Evolutionary conservation across 1,139 yeast species (phyloP).

Genomic region (Fermentozyma sake): DNA sequence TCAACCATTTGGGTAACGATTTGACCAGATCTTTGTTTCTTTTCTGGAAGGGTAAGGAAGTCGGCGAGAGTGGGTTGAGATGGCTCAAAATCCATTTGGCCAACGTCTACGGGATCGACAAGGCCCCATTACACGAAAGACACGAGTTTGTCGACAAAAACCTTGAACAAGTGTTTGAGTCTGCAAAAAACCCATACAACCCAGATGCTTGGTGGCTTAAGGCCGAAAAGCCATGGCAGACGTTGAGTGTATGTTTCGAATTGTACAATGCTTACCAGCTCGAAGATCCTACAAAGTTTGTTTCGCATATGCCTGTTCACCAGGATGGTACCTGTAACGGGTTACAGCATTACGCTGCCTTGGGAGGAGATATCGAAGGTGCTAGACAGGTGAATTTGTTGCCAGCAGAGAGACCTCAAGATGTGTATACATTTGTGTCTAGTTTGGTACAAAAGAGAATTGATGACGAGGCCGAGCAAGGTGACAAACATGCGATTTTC

Average conservation of each 20-base stretch:
- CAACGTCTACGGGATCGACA: constrained; percentile 83
- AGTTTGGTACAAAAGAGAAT: constrained; percentile 61
- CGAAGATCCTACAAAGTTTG: constrained; percentile 68
- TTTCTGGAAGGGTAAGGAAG: constrained; percentile 82
- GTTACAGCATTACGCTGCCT: constrained; percentile 94
- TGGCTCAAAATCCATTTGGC: constrained; percentile 94
- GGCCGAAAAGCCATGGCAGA: constrained; percentile 97
- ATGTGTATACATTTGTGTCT: constrained; percentile 84
- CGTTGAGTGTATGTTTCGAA: constrained; percentile 82
- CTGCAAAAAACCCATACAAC: constrained; percentile 67
- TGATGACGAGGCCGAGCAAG: constrained; percentile 55
- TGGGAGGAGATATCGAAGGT: constrained; percentile 95
- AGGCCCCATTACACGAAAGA: constrained; percentile 75
- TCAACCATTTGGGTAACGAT: constrained; percentile 86
- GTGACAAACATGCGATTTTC: constrained; percentile 47
- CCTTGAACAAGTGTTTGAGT: constrained; percentile 54
- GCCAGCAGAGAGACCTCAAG: constrained; percentile 84
- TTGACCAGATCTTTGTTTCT: constrained; percentile 78
- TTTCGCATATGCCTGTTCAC: constrained; percentile 86
- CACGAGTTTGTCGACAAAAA: constrained; percentile 67
- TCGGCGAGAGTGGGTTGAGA: constrained; percentile 70
- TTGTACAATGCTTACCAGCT: constrained; percentile 64
- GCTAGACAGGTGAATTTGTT: constrained; percentile 86
- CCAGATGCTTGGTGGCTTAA: constrained; percentile 70
- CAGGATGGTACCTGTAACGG: constrained; percentile 99